Percentiles rank a stretch among this genome's conserved stretches.
phyloP scores from a whole-genome alignment of 495 filamentous ascomycete genomes.

The Extremus antarcticus region DNA sequence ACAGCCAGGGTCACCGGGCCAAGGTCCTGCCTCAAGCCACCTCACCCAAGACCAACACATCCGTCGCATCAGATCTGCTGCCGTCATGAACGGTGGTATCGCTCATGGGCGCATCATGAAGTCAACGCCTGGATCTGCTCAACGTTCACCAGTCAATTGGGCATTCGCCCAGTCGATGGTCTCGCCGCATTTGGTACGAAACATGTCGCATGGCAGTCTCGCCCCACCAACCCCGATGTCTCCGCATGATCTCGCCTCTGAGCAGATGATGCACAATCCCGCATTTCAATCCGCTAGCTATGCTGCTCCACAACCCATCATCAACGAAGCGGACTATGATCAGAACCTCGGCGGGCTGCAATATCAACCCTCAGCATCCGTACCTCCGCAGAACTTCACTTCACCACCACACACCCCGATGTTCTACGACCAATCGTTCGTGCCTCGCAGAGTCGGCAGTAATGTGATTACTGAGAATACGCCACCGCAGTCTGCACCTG shows the following conservation, averaged over 20 bases:
- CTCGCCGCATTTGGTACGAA: conserved; percentile 25
- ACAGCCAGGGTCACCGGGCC: conserved; percentile 19
- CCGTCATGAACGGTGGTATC: conserved; percentile 13
- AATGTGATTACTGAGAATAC: conserved; percentile 26
- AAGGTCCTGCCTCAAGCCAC: neutral
- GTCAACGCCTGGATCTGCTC: conserved; percentile 24
- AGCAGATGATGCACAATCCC: neutral
- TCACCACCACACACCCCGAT: conserved; percentile 33
- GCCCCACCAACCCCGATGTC: conserved; percentile 34
- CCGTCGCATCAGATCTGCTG: conserved; percentile 31
- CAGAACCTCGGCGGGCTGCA: conserved; percentile 19
- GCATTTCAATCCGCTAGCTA: neutral
- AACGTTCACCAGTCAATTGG: conserved; percentile 30
- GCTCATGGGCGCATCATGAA: conserved; percentile 29
- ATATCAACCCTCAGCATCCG: conserved; percentile 15
- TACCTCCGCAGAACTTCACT: conserved; percentile 9
- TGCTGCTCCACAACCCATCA: conserved; percentile 17
- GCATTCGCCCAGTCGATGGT: conserved; percentile 29
- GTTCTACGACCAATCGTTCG: conserved; percentile 20
- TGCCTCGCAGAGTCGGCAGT: conserved; percentile 3
- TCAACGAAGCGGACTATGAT: conserved; percentile 10
- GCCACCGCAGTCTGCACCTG: conserved; percentile 33
- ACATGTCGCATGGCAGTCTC: conserved; percentile 17
- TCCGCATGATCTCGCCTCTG: conserved; percentile 22
- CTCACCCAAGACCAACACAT: conserved; percentile 17